phyloP scores from a whole-genome alignment of 1,139 yeast genomes.

The Pichia sp. region DNA sequence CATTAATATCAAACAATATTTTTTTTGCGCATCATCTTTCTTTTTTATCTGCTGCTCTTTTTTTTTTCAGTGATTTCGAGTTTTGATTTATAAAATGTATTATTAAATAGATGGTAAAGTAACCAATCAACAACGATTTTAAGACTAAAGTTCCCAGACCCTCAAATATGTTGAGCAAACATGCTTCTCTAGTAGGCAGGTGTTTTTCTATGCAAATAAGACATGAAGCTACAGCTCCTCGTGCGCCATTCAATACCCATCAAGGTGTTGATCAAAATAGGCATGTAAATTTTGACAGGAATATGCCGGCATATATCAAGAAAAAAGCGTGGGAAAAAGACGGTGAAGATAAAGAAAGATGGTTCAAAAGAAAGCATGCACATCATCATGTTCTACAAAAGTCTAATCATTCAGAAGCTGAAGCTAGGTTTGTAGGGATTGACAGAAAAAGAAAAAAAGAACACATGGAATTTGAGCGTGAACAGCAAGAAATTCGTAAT shows the following conservation, averaged over 20 bases:
- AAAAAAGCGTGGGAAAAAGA: constrained; percentile 58
- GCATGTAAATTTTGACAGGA: constrained; percentile 38
- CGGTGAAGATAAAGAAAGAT: constrained; percentile 49
- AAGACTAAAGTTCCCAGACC: too few relatives aligned
- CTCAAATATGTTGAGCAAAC: background rate
- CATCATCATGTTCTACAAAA: constrained; percentile 52
- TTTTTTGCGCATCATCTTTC: too few relatives aligned
- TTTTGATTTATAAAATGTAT: too few relatives aligned
- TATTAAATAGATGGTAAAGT: too few relatives aligned
- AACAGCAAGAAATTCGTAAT: constrained; percentile 10
- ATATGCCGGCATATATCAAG: constrained; percentile 39
- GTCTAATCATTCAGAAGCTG: constrained; percentile 16
- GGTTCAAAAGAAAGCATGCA: constrained; percentile 53
- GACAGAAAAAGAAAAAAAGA: constrained; percentile 11
- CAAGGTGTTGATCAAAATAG: constrained; percentile 1
- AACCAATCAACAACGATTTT: too few relatives aligned
- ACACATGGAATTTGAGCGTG: constrained; percentile 4
- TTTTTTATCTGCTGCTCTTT: too few relatives aligned
- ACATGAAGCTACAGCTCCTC: background rate
- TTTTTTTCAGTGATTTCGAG: too few relatives aligned
- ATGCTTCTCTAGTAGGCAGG: background rate
- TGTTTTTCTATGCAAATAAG: background rate
- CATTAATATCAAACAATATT: too few relatives aligned
- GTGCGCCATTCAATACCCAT: constrained; percentile 25
- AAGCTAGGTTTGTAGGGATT: constrained; percentile 13